Evolutionary conservation across 176 grass and related monocot species (phyloP), one percentile per base, ranked within the genome.

Genomic region (Cenchrus fungigraminus): DNA sequence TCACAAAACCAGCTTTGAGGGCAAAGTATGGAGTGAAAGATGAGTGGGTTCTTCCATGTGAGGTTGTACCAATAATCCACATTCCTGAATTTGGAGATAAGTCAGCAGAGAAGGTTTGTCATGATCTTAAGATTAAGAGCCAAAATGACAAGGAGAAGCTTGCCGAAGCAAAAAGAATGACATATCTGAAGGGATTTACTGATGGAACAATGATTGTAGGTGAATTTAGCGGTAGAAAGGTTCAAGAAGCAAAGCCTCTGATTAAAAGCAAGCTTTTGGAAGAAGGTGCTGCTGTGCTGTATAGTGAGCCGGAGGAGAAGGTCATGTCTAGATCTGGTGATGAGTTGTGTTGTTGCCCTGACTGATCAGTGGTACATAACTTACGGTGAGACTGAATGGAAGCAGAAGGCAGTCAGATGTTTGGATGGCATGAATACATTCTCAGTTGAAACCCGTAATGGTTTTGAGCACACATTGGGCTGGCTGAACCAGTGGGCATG

Each of bases 401-500:
- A 91, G 84, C 79, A 78, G n/a, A 73, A 82, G 81, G 93, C 93
- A 62, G 59, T 71, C 52, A 76, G 83, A 28, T 95, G 93, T 71
- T 88, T 95, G 76, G 71, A 84, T 4, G 74, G 19, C 5, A 95
- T 95, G 93, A 95, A 92, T 69, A 88, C 84, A 4, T 95, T 89
- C 64, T 87, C 79, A 76, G 34, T 65, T 46, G 93, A 95, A 78
- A 65, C 90, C 5, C 82, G 76, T 74, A 88, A 91, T 65, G 90
- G 82, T 71, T 92, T 95, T 53, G 85, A 95, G 68, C 88, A 95
- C 75, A 95, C 93, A 6, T 64, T 95, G 54, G 81, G 86, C 64
- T 95, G 93, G 93, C 65, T 95, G 65, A 95, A 87, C 34, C 90
- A 88, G 57, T 88, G 93, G 88, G 93, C 93, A 16, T 95, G 90